Conservation (phyloP, 2,329 filamentous ascomycete genomes). For the Leptographium procerum region DNA sequence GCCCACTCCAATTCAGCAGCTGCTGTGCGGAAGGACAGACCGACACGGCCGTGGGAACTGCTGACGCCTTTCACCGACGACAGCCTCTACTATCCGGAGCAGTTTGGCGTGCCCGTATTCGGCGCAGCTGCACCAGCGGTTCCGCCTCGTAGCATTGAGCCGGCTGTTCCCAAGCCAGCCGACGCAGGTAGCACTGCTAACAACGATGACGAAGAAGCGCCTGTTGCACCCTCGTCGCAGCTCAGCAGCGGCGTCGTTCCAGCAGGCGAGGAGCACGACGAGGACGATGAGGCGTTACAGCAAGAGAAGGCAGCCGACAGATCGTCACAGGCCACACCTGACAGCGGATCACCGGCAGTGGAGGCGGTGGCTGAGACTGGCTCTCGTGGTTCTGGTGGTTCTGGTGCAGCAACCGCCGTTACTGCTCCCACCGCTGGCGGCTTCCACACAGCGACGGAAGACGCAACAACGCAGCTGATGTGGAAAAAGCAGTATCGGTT, state of each 20-base stretch:
- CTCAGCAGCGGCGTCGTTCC: background rate
- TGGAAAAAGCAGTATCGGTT: slow-evolving; percentile 31
- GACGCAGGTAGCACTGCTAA: background rate
- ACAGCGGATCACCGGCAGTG: background rate
- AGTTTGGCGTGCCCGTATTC: slow-evolving; percentile 7
- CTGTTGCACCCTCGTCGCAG: background rate
- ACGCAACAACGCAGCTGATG: slow-evolving; percentile 9
- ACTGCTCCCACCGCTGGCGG: background rate
- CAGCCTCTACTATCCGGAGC: slow-evolving; percentile 11
- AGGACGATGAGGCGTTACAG: background rate
- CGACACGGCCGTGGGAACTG: slow-evolving; percentile 9
- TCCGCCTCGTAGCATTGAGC: background rate
- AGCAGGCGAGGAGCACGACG: background rate
- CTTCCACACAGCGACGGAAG: background rate
- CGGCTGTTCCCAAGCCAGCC: background rate
- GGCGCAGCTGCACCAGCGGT: background rate
- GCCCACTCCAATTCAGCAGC: background rate
- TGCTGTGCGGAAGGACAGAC: background rate
- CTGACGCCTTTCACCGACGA: slow-evolving; percentile 12
- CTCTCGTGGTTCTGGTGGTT: background rate
- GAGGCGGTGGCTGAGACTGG: background rate
- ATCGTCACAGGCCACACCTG: background rate
- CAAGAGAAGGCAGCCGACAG: slow-evolving; percentile 7
- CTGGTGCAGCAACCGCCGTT: background rate
- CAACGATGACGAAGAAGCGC: background rate